These are phyloP conservation scores for Pyrenopolyporus hunteri DNA, from an alignment of 495 filamentous ascomycete genomes.

Conservation along the genomic window DNA sequence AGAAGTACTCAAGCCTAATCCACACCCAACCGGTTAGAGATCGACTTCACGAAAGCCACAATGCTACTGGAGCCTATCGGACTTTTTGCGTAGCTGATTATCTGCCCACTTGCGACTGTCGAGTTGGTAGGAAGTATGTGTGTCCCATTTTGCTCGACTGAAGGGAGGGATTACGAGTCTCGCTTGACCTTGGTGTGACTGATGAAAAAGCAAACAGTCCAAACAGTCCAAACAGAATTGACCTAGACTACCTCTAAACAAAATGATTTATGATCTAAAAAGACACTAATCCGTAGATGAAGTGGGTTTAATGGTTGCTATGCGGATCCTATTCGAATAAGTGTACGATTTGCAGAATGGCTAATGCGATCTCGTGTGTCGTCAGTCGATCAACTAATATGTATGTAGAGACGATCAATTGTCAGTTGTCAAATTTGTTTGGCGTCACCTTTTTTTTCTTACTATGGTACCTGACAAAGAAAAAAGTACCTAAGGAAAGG, in stretches of 20 bases:
- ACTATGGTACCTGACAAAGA: constrained; percentile 8
- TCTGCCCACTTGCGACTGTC: not conserved
- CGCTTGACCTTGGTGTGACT: no score
- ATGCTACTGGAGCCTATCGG: constrained; percentile 13
- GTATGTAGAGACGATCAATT: not conserved
- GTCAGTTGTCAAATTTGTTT: constrained; percentile 5
- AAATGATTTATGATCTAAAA: constrained; percentile 1
- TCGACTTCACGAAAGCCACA: not conserved
- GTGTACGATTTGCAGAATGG: constrained; percentile 11
- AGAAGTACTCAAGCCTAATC: not conserved
- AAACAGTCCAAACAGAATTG: no score
- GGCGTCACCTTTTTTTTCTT: not conserved
- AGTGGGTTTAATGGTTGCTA: no score
- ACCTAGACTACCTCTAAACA: no score
- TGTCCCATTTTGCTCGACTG: no score
- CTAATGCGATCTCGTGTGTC: constrained; percentile 25
- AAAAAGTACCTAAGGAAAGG: not conserved
- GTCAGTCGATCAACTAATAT: constrained; percentile 20
- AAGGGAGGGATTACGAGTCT: no score
- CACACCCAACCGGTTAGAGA: constrained; percentile 1
- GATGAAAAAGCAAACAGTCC: no score
- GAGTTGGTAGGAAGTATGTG: not conserved
- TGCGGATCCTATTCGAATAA: constrained; percentile 26
- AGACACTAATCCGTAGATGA: not conserved
- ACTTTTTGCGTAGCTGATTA: not conserved